Base-by-base conservation (phyloP, 192 early-diverging fungal genomes). In the Coemansia sp. region DNA sequence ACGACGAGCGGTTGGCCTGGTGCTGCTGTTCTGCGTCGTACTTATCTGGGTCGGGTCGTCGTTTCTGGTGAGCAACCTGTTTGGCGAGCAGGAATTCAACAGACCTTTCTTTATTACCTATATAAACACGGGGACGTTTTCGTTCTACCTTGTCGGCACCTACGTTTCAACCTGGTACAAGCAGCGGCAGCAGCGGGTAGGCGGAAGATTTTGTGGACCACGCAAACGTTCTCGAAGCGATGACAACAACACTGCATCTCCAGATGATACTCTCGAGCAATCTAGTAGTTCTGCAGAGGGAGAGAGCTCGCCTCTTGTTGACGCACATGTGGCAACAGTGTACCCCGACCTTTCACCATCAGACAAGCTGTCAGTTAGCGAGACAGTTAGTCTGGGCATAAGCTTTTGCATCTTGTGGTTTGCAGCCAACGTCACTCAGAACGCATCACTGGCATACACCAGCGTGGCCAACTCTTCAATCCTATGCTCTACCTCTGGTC, bases 361-460 rank as follows among this genome's bases (percentile, higher is more conserved):
- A 14, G 39, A 53, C 13, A 62, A 47, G 59, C 62, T 80, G 42
- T 64, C 64, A 0, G 46, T 61, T 23, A 52, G 67, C 23, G 80
- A 88, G 71, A 83, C 83, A 13, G 84, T 84, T 0, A 60, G 80
- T 55, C 76, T 89, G 39, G 84, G 88, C 1, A 61, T 86, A 24
- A 64, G 63, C 0, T 92, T 92, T 61, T 89, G 89, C 65, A 66
- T 88, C 11, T 68, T 91, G 48, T 92, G 91, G 91, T 92, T 92
- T 79, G 80, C 82, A 23, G 91, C 89, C 53, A 91, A 91, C 63
- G 83, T 84, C 71, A 69, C 82, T 3, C 86, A 81, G 33, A 92
- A 90, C 60, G 81, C 86, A 9, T 87, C 87, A 34, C 76, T 91
- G 42, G 85, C 87, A 0, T 87, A 88, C 59, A 90, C 89, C 14